Percentiles rank a stretch among this genome's conserved stretches.
These are phyloP conservation scores for Haplosporangium gracile DNA, from an alignment of 192 early-diverging fungal species.

Conservation along the genomic window DNA sequence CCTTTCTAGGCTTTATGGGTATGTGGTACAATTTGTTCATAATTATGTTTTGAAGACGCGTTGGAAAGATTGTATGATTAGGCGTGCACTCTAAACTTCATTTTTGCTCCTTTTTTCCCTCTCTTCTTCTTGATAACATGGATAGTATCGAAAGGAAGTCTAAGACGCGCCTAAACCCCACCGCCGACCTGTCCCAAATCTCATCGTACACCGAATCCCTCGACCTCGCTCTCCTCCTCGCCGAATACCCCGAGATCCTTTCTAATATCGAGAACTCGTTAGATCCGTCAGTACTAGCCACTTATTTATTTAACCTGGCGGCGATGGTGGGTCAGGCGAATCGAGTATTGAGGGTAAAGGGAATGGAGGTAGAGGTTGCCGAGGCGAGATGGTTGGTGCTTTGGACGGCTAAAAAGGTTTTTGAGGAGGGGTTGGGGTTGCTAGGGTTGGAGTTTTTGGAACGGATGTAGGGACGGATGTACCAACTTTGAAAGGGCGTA, in stretches of 20 bases:
- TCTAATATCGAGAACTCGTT: slow-evolving; percentile 60
- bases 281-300: slow-evolving; percentile 82
- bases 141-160: slow-evolving; percentile 81
- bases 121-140: background rate
- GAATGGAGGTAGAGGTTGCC: slow-evolving; percentile 72
- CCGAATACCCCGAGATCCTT: slow-evolving; percentile 84
- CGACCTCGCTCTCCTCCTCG: slow-evolving; percentile 76
- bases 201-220: slow-evolving; percentile 72
- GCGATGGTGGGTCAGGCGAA: slow-evolving; percentile 77
- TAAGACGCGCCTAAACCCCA: slow-evolving; percentile 54
- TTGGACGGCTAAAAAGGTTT: slow-evolving; percentile 78
- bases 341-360: slow-evolving; percentile 74
- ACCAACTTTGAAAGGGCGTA: too few relatives aligned
- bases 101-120: background rate
- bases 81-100: background rate
- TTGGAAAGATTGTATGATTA: too few relatives aligned
- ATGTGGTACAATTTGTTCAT: background rate
- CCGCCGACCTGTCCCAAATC: slow-evolving; percentile 73
- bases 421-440: slow-evolving; percentile 81
- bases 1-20: slow-evolving; percentile 90
- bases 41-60: slow-evolving; percentile 10
- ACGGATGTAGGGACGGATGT: slow-evolving; percentile 74
- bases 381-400: slow-evolving; percentile 85
- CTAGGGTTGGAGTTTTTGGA: slow-evolving; percentile 84
- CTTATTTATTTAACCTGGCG: slow-evolving; percentile 81